Conservation (phyloP, 2,329 filamentous ascomycete species). For the Ophiocordyceps camponoti-rufipedis region DNA sequence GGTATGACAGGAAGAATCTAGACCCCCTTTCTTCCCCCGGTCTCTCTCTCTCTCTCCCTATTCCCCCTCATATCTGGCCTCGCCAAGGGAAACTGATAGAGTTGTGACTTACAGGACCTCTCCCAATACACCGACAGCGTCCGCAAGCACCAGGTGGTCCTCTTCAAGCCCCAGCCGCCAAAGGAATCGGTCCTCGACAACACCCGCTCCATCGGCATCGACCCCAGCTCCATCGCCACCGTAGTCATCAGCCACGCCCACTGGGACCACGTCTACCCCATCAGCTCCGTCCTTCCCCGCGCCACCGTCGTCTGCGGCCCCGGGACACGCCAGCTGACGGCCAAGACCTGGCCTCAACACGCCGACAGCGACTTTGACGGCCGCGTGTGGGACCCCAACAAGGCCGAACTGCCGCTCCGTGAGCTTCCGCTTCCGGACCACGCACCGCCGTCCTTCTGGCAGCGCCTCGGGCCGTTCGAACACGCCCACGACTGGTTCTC, state of each 20-base stretch:
- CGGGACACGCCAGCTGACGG: not conserved
- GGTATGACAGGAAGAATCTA: no score
- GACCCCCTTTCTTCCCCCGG: no score
- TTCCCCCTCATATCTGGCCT: no score
- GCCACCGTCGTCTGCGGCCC: not conserved
- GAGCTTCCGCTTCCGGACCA: not conserved
- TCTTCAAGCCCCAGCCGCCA: not conserved
- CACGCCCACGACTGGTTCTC: not conserved
- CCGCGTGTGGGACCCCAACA: not conserved
- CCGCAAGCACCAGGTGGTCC: not conserved
- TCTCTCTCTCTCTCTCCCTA: no score
- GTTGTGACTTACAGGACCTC: not conserved
- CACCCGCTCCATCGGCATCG: not conserved
- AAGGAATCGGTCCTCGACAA: not conserved
- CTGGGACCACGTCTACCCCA: not conserved
- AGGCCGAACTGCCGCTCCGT: not conserved
- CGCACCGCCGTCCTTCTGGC: not conserved
- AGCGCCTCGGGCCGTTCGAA: not conserved
- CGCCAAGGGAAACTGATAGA: not conserved
- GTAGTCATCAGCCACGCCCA: not conserved
- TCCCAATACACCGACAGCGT: not conserved
- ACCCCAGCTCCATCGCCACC: not conserved
- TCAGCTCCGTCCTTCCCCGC: not conserved
- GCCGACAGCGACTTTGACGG: not conserved
- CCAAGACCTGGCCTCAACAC: not conserved